phyloP scores from a whole-genome alignment of 768 basidiomycete genomes.

The Pleurotus cornucopiae region DNA sequence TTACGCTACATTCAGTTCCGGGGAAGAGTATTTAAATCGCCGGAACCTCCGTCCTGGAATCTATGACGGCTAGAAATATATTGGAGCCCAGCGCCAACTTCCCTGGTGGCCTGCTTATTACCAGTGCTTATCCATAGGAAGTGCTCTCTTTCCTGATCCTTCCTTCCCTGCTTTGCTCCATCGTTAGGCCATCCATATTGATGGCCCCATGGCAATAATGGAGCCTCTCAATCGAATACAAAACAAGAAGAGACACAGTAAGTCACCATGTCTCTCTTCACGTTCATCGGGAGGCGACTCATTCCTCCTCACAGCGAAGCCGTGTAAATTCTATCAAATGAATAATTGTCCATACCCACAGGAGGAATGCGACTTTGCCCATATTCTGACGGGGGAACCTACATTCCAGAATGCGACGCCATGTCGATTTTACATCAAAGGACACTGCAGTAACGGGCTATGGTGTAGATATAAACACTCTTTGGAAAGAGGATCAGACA shows the following conservation, averaged over 20 bases:
- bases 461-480: conserved; percentile 35
- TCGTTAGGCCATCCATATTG: neutral
- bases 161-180: conserved; percentile 2
- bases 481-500: conserved; percentile 9
- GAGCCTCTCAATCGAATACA: conserved; percentile 4
- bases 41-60: conserved; percentile 1
- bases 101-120: conserved; percentile 2
- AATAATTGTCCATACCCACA: conserved; percentile 38
- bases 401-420: conserved; percentile 15
- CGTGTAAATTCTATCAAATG: conserved; percentile 44
- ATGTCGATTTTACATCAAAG: conserved; percentile 32
- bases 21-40: conserved; percentile 10
- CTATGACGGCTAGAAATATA: neutral
- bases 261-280: neutral
- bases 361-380: conserved; percentile 44
- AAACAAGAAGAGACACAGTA: conserved; percentile 14
- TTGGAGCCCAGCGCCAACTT: conserved; percentile 3
- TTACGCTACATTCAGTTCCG: conserved; percentile 3
- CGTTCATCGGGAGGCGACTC: too few species aligned
- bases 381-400: conserved; percentile 25
- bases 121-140: conserved; percentile 1
- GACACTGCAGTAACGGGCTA: conserved; percentile 31
- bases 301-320: conserved; percentile 32
- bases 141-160: conserved; percentile 3
- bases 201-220: conserved; percentile 7